A percentile compares a stretch with the other conserved stretches of the same genome.
These are phyloP conservation scores for Forsythia viridissima DNA, from an alignment of 257 asterid species.

Conservation along the genomic window DNA sequence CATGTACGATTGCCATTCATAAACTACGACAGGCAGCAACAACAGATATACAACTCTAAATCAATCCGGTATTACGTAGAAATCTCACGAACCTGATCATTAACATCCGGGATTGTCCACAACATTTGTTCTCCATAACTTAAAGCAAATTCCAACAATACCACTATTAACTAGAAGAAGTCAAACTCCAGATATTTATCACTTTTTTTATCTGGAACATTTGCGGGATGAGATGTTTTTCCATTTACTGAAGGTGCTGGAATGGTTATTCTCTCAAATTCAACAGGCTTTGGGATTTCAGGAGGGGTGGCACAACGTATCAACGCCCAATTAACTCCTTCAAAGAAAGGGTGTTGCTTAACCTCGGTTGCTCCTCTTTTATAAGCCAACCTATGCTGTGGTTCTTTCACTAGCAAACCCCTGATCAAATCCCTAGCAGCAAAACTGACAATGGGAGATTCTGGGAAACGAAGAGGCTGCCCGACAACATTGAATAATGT, in stretches of 20 bases:
- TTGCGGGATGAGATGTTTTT: constrained; percentile 21
- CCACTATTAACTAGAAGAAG: constrained; percentile 41
- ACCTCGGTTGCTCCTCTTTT: constrained; percentile 66
- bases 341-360: constrained; percentile 64
- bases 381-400: constrained; percentile 60
- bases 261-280: constrained; percentile 39
- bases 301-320: constrained; percentile 72
- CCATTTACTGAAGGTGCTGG: constrained; percentile 32
- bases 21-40: neutral
- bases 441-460: constrained; percentile 58
- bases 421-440: constrained; percentile 61
- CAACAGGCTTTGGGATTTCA: constrained; percentile 50
- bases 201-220: constrained; percentile 34
- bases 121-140: constrained; percentile 16
- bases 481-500: constrained; percentile 64
- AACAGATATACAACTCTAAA: neutral
- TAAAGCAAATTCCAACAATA: neutral
- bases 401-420: constrained; percentile 62
- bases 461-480: constrained; percentile 61
- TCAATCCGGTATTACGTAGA: neutral
- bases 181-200: constrained; percentile 57
- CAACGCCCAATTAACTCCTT: constrained; percentile 69
- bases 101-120: constrained; percentile 1
- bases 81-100: neutral
- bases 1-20: neutral